Evolutionary conservation across 768 basidiomycete species (phyloP).

Genomic region (Dacryopinax primogenitus): DNA sequence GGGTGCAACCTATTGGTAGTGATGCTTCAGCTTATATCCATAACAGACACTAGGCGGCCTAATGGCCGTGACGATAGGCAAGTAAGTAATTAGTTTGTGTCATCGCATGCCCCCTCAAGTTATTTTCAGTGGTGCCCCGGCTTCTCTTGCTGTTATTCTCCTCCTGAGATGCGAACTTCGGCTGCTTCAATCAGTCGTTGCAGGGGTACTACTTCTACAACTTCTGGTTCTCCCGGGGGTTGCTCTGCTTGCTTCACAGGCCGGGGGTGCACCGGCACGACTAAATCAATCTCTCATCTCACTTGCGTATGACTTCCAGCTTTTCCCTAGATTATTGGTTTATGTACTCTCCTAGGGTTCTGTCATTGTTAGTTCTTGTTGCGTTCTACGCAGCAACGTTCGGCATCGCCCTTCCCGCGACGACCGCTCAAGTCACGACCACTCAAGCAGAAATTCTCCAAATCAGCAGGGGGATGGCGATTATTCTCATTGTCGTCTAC

Average conservation of each 20-base stretch:
- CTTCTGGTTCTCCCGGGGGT: not conserved
- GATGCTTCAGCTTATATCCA: not conserved
- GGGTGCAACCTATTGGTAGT: not conserved
- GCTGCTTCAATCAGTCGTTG: conserved; percentile 2
- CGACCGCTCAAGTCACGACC: conserved; percentile 25
- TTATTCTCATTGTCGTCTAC: conserved; percentile 50
- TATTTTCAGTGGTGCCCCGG: not conserved
- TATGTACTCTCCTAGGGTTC: conserved; percentile 33
- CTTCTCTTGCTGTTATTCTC: not conserved
- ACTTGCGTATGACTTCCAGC: conserved; percentile 40
- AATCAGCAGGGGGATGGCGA: conserved; percentile 53
- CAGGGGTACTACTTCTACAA: not conserved
- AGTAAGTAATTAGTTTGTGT: not conserved
- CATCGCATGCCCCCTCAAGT: not conserved
- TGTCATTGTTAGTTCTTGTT: conserved; percentile 50
- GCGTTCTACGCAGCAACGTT: conserved; percentile 50
- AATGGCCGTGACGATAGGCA: not conserved
- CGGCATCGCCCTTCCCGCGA: not conserved
- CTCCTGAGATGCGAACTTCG: not conserved
- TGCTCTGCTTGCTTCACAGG: not conserved
- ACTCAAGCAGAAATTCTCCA: conserved; percentile 40
- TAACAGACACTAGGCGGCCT: not conserved
- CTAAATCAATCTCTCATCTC: conserved; percentile 58
- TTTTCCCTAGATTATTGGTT: not conserved
- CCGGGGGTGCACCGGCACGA: not conserved